A percentile compares a stretch with the other conserved stretches of the same genome.
These are phyloP conservation scores for Daldinia decipiens DNA, from an alignment of 495 filamentous ascomycete species.

Conservation along the genomic window DNA sequence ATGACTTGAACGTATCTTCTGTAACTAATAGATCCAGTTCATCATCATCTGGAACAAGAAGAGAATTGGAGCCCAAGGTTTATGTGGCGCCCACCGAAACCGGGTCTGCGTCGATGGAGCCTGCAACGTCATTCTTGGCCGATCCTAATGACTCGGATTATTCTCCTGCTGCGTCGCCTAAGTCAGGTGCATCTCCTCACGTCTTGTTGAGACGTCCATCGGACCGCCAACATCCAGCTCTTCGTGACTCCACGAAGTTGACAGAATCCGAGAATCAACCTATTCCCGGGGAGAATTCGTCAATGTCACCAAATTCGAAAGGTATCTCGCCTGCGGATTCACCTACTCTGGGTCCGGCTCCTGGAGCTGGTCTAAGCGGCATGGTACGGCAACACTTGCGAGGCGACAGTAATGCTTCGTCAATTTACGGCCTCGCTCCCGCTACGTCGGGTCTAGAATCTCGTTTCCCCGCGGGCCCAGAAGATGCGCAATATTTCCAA, in stretches of 20 bases:
- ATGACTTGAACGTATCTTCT: constrained; percentile 48
- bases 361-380: constrained; percentile 74
- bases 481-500: constrained; percentile 38
- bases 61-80: constrained; percentile 31
- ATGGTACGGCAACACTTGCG: constrained; percentile 89
- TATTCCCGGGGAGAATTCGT: constrained; percentile 40
- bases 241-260: constrained; percentile 51
- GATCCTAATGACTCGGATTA: constrained; percentile 50
- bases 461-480: constrained; percentile 51
- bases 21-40: constrained; percentile 47
- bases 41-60: constrained; percentile 44
- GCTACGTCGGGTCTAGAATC: constrained; percentile 49
- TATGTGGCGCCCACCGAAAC: constrained; percentile 23
- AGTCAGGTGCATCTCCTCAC: constrained; percentile 40
- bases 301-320: constrained; percentile 42
- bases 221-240: constrained; percentile 59
- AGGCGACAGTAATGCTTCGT: constrained; percentile 81
- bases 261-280: constrained; percentile 49
- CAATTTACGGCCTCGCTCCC: constrained; percentile 66
- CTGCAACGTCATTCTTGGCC: constrained; percentile 51
- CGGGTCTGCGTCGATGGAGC: constrained; percentile 47
- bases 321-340: constrained; percentile 67
- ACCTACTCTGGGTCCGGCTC: constrained; percentile 76
- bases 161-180: constrained; percentile 31
- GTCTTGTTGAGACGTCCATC: constrained; percentile 53